phyloP scores from a whole-genome alignment of 768 basidiomycete species.

The Termitomyces sp. region DNA sequence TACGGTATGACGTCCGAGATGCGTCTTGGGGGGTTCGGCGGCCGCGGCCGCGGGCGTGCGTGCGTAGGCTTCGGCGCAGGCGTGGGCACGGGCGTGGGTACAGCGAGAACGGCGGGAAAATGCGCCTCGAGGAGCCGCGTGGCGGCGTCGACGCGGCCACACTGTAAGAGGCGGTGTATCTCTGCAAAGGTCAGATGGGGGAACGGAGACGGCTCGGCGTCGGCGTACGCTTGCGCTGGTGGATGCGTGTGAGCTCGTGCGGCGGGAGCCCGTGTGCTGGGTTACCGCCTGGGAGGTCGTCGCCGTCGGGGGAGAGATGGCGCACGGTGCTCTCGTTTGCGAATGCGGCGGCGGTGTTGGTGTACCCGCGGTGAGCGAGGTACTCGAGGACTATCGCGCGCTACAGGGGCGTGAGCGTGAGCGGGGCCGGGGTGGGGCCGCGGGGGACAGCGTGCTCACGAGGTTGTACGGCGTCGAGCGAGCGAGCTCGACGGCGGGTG shows the following conservation, averaged over 20 bases:
- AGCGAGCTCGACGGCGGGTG: conserved; percentile 14
- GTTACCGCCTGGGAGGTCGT: conserved; percentile 38
- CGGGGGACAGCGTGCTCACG: conserved; percentile 21
- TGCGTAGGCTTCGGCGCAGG: no score
- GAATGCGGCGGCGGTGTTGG: conserved; percentile 67
- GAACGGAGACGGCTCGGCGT: not conserved
- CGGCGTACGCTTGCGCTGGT: conserved; percentile 49
- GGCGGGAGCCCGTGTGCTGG: conserved; percentile 29
- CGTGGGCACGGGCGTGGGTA: conserved; percentile 25
- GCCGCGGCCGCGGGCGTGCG: conserved; percentile 15
- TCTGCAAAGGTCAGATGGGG: conserved; percentile 33
- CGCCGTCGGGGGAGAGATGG: conserved; percentile 66
- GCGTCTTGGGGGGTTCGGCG: conserved; percentile 3
- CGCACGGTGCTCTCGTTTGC: conserved; percentile 55
- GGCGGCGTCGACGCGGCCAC: conserved; percentile 73
- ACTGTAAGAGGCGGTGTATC: conserved; percentile 64
- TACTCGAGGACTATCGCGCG: conserved; percentile 71
- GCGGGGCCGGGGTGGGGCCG: no score
- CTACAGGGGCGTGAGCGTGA: conserved; percentile 31
- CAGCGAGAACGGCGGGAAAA: conserved; percentile 59
- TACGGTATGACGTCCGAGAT: conserved; percentile 38
- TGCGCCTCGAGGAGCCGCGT: conserved; percentile 58
- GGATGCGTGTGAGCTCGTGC: conserved; percentile 38
- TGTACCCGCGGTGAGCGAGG: conserved; percentile 68
- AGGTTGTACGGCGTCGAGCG: conserved; percentile 39